Evolutionary conservation across 805 yeast genomes (phyloP), one percentile per base, ranked within the genome.

Genomic region (Candida nonsorbophila): DNA sequence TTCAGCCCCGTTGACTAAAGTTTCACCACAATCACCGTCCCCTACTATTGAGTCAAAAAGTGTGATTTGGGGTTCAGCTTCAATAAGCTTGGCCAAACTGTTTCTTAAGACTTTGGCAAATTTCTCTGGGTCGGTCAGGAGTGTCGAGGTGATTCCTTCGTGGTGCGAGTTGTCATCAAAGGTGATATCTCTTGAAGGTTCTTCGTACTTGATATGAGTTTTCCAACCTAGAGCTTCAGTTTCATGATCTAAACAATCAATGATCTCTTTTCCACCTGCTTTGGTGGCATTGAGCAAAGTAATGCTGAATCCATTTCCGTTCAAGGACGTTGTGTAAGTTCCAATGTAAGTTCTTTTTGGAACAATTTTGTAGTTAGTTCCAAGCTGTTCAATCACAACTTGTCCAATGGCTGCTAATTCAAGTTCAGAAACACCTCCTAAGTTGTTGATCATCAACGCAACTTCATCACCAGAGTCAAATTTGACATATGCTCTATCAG

Each of bases 11-110:
- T 75, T 71, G 12, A 75, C 80, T 37, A 85, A 56, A 1, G 94
- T 84, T 44, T 82, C 86, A 28, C 95, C 95, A 54, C 94, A 85
- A 50, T 84, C 95, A 44, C 95, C 95, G 51, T 84, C 95, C 38
- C 95, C 95, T 2, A 85, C 94, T 42, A 74, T 67, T 2, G 87
- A 78, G 47, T 84, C 95, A 37, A 79, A 74, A 30, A 71, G 64
- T 1, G 95, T 84, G 45, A 84, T 78, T 43, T 70, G 69, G 7
- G 90, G 87, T 52, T 85, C 95, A 20, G 36, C 37, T 17, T 45
- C 40, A 10, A 49, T 42, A 25, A 53, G 33, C 8, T 32, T 36
- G 8, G 40, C 18, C 44, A 53, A 29, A 3, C 49, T 50, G 11
- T 71, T 72, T 23, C 69, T 59, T 22, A 77, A 56, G 10, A 79